phyloP scores from a whole-genome alignment of 441 rosid genomes.

The Erysimum pusillum region DNA sequence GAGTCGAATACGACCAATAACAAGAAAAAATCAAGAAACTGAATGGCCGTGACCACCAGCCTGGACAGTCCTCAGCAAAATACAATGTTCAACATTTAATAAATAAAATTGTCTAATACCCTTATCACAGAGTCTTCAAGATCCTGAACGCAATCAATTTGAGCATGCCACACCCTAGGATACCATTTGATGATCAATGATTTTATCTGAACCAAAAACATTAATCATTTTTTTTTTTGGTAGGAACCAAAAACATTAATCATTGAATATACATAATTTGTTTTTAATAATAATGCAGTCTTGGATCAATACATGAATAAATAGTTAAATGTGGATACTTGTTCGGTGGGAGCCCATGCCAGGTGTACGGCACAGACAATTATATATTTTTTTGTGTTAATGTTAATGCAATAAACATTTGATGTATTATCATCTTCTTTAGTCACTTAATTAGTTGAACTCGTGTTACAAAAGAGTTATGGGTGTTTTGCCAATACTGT shows the following conservation, averaged over 20 bases:
- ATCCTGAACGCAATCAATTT: conserved; percentile 13
- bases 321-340: conserved; percentile 33
- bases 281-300: conserved; percentile 39
- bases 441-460: conserved; percentile 5
- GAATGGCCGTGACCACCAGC: conserved; percentile 3
- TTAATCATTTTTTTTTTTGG: too few relatives aligned
- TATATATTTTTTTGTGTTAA: conserved; percentile 14
- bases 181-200: conserved; percentile 36
- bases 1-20: not conserved
- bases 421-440: conserved; percentile 8
- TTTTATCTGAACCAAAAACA: conserved; percentile 18
- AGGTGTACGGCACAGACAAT: conserved; percentile 32
- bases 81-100: not conserved
- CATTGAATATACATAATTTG: conserved; percentile 29
- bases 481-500: too few relatives aligned
- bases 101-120: not conserved
- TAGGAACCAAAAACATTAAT: too few relatives aligned
- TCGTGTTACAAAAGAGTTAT: not conserved
- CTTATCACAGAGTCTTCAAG: conserved; percentile 4
- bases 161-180: conserved; percentile 35
- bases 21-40: not conserved
- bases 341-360: conserved; percentile 40
- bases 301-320: conserved; percentile 42
- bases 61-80: not conserved
- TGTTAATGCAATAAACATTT: not conserved